Conservation (phyloP, 805 yeast genomes). For the Wickerhamomyces ciferrii region DNA sequence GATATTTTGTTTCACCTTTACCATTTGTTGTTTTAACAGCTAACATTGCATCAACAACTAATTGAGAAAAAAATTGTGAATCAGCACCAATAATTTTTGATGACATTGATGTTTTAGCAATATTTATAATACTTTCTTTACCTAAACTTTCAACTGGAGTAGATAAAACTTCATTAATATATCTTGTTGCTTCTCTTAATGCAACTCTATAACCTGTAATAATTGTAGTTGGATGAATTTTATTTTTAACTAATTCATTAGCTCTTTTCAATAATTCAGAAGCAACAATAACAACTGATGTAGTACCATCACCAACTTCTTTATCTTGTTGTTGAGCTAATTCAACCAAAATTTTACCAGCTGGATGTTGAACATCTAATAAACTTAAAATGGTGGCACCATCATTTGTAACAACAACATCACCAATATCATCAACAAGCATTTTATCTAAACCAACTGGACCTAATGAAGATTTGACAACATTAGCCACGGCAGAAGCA, state of each 20-base stretch:
- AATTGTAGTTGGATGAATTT: constrained; percentile 96
- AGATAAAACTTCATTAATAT: constrained; percentile 79
- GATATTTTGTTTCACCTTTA: constrained; percentile 87
- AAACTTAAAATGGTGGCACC: constrained; percentile 94
- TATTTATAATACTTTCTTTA: constrained; percentile 78
- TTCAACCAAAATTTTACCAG: constrained; percentile 94
- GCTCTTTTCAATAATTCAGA: constrained; percentile 90
- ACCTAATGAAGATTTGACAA: constrained; percentile 93
- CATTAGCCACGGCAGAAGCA: constrained; percentile 97
- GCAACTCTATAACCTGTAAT: constrained; percentile 96
- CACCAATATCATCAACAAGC: constrained; percentile 98
- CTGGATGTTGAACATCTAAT: constrained; percentile 97
- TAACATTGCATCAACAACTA: constrained; percentile 93
- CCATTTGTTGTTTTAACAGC: constrained; percentile 89
- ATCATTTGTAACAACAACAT: constrained; percentile 96
- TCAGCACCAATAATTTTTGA: constrained; percentile 94
- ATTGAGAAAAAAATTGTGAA: constrained; percentile 78
- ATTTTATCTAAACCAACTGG: constrained; percentile 98
- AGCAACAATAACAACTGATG: constrained; percentile 95
- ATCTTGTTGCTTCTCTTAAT: constrained; percentile 78
- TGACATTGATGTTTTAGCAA: constrained; percentile 97
- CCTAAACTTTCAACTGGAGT: constrained; percentile 69
- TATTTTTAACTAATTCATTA: constrained; percentile 86
- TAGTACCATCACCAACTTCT: constrained; percentile 98
- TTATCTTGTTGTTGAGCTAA: constrained; percentile 98